Evolutionary conservation across 176 grass and related monocot species (phyloP), one percentile per base, ranked within the genome.

Genomic region (Urochloa ruziziensis): DNA sequence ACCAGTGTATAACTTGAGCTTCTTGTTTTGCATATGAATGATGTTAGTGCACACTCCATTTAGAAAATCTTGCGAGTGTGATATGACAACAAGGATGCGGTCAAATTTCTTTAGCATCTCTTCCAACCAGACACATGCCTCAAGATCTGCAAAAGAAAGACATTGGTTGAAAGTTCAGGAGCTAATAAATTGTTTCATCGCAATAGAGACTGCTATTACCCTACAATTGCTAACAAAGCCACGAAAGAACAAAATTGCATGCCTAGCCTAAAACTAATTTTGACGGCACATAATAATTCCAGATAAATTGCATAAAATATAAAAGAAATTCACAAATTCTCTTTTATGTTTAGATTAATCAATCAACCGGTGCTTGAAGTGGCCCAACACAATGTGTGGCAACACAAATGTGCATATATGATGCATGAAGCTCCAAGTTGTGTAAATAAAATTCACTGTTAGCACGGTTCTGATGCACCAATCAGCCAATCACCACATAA

Each of bases 111-210:
- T 97, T 44, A 93, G 84, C 3, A 34, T 94, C 77, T 97, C 95
- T 83, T 97, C 95, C 78, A 97, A 64, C 95, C 95, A 97, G 34
- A 97, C 95, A 79, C 95, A 97, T 6, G 95, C 95, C 74, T 97
- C 95, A 65, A 97, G 90, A 91, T 97, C 95, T 97, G 90, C 64
- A 92, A 70, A 62, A n/a, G n/a, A 64, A 30, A 34, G 16, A 57
- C 18, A 32, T 32, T 29, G 7, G 21, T 0, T 30, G 10, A 79
- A 23, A 6, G 2, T 24, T 10, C 12, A 58, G 30, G 10, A 77
- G 52, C 60, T 58, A 1, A 28, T 59, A 76, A 27, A 21, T 17
- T 60, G 34, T 28, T 39, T 24, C 32, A 57, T 8, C 23, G 0
- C 3, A 4, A 40, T 39, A 67, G 1, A 23, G 1, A 60, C 36